Conservation (phyloP, 2,329 filamentous ascomycete species). For the Pestalotiopsis sp. region DNA sequence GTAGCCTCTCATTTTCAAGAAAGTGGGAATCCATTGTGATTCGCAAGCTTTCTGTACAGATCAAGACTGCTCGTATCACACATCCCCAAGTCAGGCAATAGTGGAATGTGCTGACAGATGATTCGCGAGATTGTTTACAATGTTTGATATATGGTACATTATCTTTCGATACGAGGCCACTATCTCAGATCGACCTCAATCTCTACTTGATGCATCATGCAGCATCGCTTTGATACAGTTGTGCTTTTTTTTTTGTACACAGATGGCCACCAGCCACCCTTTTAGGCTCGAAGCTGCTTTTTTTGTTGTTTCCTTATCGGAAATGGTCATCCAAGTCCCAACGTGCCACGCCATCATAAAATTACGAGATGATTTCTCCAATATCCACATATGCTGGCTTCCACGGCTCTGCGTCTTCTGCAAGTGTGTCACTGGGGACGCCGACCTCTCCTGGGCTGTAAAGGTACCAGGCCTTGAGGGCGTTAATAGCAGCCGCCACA, state of each 20-base stretch:
- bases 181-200: not conserved
- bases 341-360: not conserved
- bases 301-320: not conserved
- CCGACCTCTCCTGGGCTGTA: slow-evolving; percentile 76
- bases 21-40: not conserved
- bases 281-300: not conserved
- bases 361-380: slow-evolving; percentile 65
- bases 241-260: slow-evolving; percentile 6
- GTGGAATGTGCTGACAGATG: not conserved
- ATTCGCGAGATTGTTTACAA: not conserved
- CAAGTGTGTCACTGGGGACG: slow-evolving; percentile 72
- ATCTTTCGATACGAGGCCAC: slow-evolving; percentile 8
- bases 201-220: not conserved
- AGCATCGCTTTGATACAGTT: not conserved
- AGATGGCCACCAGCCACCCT: slow-evolving; percentile 1
- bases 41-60: not conserved
- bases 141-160: slow-evolving; percentile 12
- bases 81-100: not conserved
- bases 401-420: slow-evolving; percentile 64
- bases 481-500: slow-evolving; percentile 77
- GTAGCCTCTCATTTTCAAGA: not conserved
- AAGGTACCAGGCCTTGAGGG: slow-evolving; percentile 93
- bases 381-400: slow-evolving; percentile 70
- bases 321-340: not conserved
- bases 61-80: not conserved